Percentiles rank a stretch among this genome's conserved stretches.
phyloP scores from a whole-genome alignment of 306 rosid genomes.

The Vicia villosa region DNA sequence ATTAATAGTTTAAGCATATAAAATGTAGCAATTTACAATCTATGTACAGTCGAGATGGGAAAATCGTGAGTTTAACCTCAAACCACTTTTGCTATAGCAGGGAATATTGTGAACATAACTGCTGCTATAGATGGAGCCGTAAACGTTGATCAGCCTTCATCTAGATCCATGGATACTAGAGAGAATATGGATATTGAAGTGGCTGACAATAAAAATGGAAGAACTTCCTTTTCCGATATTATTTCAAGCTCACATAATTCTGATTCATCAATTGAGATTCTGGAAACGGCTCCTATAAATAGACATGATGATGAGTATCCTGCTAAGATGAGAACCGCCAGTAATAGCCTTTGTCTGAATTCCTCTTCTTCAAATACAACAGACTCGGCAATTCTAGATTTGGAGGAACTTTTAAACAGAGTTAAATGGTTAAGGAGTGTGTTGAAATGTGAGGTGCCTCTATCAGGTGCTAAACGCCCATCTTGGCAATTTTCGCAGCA shows the following conservation, averaged over 20 bases:
- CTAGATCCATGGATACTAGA: constrained; percentile 12
- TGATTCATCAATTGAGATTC: constrained; percentile 35
- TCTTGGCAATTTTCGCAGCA: constrained; percentile 61
- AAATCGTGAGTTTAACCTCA: constrained; percentile 22
- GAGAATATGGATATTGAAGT: constrained; percentile 30
- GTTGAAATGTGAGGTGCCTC: constrained; percentile 51
- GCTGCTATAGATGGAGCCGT: constrained; percentile 27
- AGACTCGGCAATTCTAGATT: constrained; percentile 67
- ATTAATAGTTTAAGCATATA: neutral
- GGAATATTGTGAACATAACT: constrained; percentile 6
- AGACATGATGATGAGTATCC: constrained; percentile 37
- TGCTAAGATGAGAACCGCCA: constrained; percentile 41
- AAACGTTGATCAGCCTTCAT: constrained; percentile 36
- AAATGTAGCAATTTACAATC: neutral
- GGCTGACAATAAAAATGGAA: constrained; percentile 29
- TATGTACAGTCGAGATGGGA: neutral
- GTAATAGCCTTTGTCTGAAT: constrained; percentile 44
- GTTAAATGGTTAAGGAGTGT: constrained; percentile 69
- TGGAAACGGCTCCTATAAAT: constrained; percentile 25
- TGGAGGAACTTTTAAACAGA: constrained; percentile 76
- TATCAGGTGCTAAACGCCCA: constrained; percentile 38
- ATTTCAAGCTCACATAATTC: constrained; percentile 12
- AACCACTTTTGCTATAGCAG: constrained; percentile 32
- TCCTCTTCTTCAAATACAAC: constrained; percentile 49
- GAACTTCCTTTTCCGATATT: neutral